Percentiles rank a stretch among this genome's conserved stretches.
Conservation (phyloP, 2,329 filamentous ascomycete species). For the Pezicula carpinea region DNA sequence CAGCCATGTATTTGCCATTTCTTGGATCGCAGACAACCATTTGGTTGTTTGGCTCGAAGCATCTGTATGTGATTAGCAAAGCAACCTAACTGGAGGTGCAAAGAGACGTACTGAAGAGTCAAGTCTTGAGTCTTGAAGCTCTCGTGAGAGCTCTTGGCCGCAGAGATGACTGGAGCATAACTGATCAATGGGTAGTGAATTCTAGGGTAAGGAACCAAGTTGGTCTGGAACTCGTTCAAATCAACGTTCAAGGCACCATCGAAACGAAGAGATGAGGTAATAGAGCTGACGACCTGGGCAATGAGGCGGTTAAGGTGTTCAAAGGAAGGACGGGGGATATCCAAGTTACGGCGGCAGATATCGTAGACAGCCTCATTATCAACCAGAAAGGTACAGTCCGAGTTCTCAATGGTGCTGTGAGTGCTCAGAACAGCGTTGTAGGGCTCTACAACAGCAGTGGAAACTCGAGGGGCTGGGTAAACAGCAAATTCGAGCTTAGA, state of each 20-base stretch:
- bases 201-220: conserved; percentile 62
- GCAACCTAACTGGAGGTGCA: conserved; percentile 8
- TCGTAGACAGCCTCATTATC: conserved; percentile 67
- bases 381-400: conserved; percentile 64
- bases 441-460: conserved; percentile 63
- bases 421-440: conserved; percentile 60
- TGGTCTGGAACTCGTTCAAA: conserved; percentile 66
- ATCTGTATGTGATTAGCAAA: conserved; percentile 27
- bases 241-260: conserved; percentile 65
- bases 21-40: conserved; percentile 66
- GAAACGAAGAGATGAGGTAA: conserved; percentile 60
- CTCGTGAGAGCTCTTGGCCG: conserved; percentile 57
- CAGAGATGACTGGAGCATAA: conserved; percentile 59
- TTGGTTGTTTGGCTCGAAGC: conserved; percentile 64
- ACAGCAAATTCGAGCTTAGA: conserved; percentile 64
- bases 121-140: conserved; percentile 62
- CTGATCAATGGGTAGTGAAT: conserved; percentile 65
- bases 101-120: conserved; percentile 52
- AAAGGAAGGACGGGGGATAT: conserved; percentile 59
- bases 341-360: conserved; percentile 60
- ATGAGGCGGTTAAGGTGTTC: conserved; percentile 64
- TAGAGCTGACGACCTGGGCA: conserved; percentile 63
- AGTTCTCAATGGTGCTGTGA: conserved; percentile 59
- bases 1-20: conserved; percentile 66
- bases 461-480: conserved; percentile 60